Conservation (phyloP, 345 rosid genomes). For the Schrenkiella parvula region DNA sequence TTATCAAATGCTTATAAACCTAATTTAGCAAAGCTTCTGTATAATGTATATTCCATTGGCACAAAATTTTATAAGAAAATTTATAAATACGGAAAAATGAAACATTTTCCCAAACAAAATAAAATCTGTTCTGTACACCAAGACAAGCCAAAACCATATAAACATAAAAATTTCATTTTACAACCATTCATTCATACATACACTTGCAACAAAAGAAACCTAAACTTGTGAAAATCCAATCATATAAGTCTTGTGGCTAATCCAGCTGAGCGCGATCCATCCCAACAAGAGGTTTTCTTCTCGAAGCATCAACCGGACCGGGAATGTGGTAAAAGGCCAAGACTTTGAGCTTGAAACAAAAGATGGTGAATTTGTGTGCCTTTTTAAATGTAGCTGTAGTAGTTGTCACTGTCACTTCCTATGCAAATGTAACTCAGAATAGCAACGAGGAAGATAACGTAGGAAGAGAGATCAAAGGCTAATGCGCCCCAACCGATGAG, state of each 20-base stretch:
- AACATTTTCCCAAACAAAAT: background rate
- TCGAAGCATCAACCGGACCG: slow-evolving; percentile 2
- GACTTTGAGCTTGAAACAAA: slow-evolving; percentile 9
- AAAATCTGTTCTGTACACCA: slow-evolving; percentile 9
- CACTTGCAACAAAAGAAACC: background rate
- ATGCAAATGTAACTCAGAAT: slow-evolving; percentile 63
- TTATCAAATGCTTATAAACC: background rate
- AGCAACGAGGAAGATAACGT: slow-evolving; percentile 61
- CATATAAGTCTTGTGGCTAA: background rate
- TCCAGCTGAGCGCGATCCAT: background rate
- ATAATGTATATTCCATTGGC: background rate
- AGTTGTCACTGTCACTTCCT: slow-evolving; percentile 38
- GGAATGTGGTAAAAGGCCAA: background rate
- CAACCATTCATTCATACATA: slow-evolving; percentile 19
- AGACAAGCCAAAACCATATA: background rate
- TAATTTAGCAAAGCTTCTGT: background rate
- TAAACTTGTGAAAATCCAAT: background rate
- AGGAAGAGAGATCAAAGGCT: slow-evolving; percentile 78
- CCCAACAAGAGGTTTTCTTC: background rate
- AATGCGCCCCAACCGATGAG: slow-evolving; percentile 96
- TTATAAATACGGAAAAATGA: background rate
- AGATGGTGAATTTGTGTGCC: background rate
- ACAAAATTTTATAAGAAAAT: background rate
- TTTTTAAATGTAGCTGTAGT: slow-evolving; percentile 45
- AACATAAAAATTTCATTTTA: background rate